These are phyloP conservation scores for Trypanosoma platydactyli DNA, from an alignment of 208 protist genomes.

Conservation along the genomic window DNA sequence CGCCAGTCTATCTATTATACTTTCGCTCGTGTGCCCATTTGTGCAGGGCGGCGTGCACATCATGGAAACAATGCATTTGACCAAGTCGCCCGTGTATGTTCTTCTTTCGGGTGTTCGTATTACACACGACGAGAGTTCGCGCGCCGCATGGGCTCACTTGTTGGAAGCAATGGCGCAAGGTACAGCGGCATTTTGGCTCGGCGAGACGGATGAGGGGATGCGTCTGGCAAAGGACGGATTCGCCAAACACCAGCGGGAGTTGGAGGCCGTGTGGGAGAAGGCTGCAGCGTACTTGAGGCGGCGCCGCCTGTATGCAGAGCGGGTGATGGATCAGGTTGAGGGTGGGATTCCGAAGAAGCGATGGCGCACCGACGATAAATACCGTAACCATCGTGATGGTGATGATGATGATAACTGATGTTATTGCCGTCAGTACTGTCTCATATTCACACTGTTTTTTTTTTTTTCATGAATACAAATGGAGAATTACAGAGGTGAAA, in stretches of 20 bases:
- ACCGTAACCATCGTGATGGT: too few relatives aligned
- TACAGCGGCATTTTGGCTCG: slow-evolving; percentile 64
- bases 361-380: background rate
- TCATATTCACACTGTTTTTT: background rate
- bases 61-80: slow-evolving; percentile 70
- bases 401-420: too few relatives aligned
- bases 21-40: slow-evolving; percentile 35
- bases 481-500: background rate
- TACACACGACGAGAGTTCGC: background rate
- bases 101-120: slow-evolving; percentile 25
- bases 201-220: slow-evolving; percentile 63
- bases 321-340: slow-evolving; percentile 8
- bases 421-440: background rate
- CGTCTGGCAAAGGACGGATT: slow-evolving; percentile 49
- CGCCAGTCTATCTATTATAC: slow-evolving; percentile 66
- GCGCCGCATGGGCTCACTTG: slow-evolving; percentile 2
- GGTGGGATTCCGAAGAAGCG: background rate
- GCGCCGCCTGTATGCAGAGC: slow-evolving; percentile 52
- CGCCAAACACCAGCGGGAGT: slow-evolving; percentile 24
- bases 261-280: slow-evolving; percentile 54
- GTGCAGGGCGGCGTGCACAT: slow-evolving; percentile 29
- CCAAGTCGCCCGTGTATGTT: slow-evolving; percentile 72
- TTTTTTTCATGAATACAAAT: background rate
- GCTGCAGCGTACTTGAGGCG: slow-evolving; percentile 30
- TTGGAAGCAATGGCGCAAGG: background rate